These are phyloP conservation scores for Magnolia changhungtana DNA, from an alignment of 164 flowering plant genomes.

Conservation along the genomic window DNA sequence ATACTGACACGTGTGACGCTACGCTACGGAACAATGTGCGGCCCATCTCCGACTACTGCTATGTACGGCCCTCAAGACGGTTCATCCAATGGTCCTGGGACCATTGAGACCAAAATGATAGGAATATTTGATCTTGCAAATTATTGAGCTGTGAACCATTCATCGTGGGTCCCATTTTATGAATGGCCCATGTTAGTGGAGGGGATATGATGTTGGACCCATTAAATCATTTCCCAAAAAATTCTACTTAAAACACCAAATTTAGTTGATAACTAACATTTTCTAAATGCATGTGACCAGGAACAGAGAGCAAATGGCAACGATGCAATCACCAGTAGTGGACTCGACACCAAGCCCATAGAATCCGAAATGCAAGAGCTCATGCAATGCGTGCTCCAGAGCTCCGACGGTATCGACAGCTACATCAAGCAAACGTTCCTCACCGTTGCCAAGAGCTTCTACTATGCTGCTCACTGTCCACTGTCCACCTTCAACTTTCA, in stretches of 20 bases:
- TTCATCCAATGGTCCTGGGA: too few relatives aligned
- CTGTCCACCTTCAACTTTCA: conserved; percentile 41
- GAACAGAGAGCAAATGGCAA: not conserved
- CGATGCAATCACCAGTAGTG: not conserved
- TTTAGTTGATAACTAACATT: not conserved
- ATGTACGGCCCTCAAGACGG: too few relatives aligned
- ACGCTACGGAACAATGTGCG: too few relatives aligned
- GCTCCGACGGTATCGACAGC: conserved; percentile 31
- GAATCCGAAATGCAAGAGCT: conserved; percentile 70
- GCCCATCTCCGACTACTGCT: too few relatives aligned
- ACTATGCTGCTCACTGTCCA: conserved; percentile 52
- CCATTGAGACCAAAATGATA: too few relatives aligned
- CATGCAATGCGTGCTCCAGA: conserved; percentile 40
- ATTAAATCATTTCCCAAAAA: too few relatives aligned
- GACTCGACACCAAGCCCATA: conserved; percentile 9
- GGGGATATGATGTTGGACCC: too few relatives aligned
- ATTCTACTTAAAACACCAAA: not conserved
- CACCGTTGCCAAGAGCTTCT: conserved; percentile 53
- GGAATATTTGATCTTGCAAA: too few relatives aligned
- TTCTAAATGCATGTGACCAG: not conserved
- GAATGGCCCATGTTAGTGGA: too few relatives aligned
- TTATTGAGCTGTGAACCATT: too few relatives aligned
- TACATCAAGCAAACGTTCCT: conserved; percentile 52
- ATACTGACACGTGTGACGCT: too few relatives aligned
- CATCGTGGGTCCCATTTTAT: too few relatives aligned